These are phyloP conservation scores for Yamadazyma taylorii DNA, from an alignment of 1,139 yeast genomes.

Conservation along the genomic window DNA sequence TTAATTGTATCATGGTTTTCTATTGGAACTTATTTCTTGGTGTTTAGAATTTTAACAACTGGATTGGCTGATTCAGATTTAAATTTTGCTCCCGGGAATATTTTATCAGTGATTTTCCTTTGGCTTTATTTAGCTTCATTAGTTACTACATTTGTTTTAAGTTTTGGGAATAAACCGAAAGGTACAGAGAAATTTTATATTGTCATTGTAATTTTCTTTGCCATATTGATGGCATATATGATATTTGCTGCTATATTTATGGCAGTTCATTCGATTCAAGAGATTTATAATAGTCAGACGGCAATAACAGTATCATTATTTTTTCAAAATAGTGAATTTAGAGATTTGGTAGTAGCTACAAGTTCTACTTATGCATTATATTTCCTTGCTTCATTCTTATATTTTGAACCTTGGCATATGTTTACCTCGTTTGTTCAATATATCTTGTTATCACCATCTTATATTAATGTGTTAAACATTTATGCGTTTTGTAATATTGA, in stretches of 20 bases:
- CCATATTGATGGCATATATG: slow-evolving; percentile 88
- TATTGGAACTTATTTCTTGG: slow-evolving; percentile 76
- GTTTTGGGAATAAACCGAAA: slow-evolving; percentile 92
- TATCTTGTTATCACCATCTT: slow-evolving; percentile 47
- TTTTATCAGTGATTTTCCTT: slow-evolving; percentile 75
- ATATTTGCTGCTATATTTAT: slow-evolving; percentile 59
- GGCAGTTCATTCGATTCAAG: slow-evolving; percentile 47
- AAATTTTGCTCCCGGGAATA: slow-evolving; percentile 64
- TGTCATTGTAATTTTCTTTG: slow-evolving; percentile 85
- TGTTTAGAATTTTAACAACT: slow-evolving; percentile 74
- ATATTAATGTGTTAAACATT: slow-evolving; percentile 48
- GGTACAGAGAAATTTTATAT: slow-evolving; percentile 85
- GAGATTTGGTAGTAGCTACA: slow-evolving; percentile 51
- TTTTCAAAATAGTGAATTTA: slow-evolving; percentile 42
- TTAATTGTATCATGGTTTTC: slow-evolving; percentile 74
- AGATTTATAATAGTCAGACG: slow-evolving; percentile 30
- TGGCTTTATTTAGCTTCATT: slow-evolving; percentile 89
- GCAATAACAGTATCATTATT: slow-evolving; percentile 39
- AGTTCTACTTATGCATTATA: slow-evolving; percentile 48
- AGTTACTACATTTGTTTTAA: slow-evolving; percentile 86
- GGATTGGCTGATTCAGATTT: slow-evolving; percentile 56
- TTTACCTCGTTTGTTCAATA: slow-evolving; percentile 49
- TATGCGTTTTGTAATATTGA: slow-evolving; percentile 53
- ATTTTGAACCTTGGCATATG: slow-evolving; percentile 55
- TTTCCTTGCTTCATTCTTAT: slow-evolving; percentile 46